Percentiles rank a stretch among this genome's conserved stretches.
Conservation (phyloP, 2,329 filamentous ascomycete species). For the Diaporthe citriasiana region DNA sequence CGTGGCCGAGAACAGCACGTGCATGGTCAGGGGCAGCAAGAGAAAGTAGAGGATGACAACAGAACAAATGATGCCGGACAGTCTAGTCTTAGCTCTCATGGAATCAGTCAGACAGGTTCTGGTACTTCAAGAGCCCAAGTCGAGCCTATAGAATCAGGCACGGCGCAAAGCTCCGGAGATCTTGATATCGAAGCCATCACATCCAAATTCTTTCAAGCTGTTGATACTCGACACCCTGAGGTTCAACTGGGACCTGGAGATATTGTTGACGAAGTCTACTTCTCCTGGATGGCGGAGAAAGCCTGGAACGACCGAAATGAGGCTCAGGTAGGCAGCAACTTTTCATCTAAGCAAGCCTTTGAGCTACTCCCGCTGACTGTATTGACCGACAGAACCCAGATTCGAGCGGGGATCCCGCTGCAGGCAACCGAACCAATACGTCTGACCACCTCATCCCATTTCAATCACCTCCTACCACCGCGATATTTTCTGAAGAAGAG, state of each 20-base stretch:
- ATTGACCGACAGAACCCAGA: not conserved
- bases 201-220: not conserved
- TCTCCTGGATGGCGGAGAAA: fast-evolving
- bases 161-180: not conserved
- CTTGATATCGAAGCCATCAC: not conserved
- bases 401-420: fast-evolving
- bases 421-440: not conserved
- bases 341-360: not conserved
- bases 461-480: no score
- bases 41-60: not conserved
- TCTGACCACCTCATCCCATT: no score
- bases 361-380: not conserved
- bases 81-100: not conserved
- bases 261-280: not conserved
- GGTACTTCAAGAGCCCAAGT: not conserved
- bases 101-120: not conserved
- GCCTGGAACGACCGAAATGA: no score
- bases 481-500: not conserved
- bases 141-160: no score
- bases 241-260: not conserved
- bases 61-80: not conserved
- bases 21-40: not conserved
- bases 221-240: not conserved
- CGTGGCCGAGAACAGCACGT: not conserved
- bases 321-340: not conserved